Percentiles rank a stretch among this genome's conserved stretches.
phyloP scores from a whole-genome alignment of 1,139 yeast genomes.

The Geotrichum citri-aurantii region DNA sequence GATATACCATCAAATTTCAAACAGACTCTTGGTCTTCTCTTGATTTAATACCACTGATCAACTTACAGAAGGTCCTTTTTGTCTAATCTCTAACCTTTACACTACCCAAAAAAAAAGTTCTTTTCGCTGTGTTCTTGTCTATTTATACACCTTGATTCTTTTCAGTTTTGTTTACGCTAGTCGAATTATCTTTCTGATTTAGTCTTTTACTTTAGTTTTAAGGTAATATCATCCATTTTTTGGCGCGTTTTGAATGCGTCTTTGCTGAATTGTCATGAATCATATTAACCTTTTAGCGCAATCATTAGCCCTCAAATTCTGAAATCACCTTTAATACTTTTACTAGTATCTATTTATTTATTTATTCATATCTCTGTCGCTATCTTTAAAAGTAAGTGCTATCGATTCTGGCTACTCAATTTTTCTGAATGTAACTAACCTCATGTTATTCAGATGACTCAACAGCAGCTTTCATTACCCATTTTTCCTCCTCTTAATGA shows the following conservation, averaged over 20 bases:
- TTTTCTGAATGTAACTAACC: not conserved
- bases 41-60: not conserved
- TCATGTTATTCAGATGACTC: not conserved
- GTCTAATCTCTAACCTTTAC: conserved; percentile 5
- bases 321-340: not conserved
- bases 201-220: not conserved
- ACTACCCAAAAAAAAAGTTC: conserved; percentile 1
- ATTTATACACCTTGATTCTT: not conserved
- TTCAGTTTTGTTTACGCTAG: not conserved
- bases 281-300: not conserved
- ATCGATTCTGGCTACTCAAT: not conserved
- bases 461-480: conserved; percentile 41
- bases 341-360: conserved; percentile 1
- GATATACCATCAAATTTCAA: conserved; percentile 12
- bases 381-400: not conserved
- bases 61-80: conserved; percentile 6
- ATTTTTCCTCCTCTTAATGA: conserved; percentile 85
- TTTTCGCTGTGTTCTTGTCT: not conserved
- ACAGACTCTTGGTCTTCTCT: conserved; percentile 6
- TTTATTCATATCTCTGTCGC: not conserved
- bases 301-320: not conserved
- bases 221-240: no score
- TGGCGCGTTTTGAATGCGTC: no score
- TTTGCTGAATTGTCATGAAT: no score
- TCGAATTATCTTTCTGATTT: not conserved